Evolutionary conservation across 768 basidiomycete species (phyloP).

Genomic region (Russula brevipes): DNA sequence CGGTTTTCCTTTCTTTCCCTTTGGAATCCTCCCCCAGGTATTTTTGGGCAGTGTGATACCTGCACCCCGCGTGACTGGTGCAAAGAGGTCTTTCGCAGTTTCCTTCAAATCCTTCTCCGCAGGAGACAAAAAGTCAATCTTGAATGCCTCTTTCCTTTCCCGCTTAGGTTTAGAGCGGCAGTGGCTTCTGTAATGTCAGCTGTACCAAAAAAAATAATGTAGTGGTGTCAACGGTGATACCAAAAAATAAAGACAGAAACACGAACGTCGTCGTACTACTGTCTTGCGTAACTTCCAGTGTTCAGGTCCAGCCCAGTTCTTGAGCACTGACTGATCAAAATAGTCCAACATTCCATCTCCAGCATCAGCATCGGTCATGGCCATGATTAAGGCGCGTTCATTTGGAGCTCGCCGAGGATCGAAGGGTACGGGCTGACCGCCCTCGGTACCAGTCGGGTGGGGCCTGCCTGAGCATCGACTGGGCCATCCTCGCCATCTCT

Average conservation of each 20-base stretch:
- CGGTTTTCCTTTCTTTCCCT: conserved; percentile 42
- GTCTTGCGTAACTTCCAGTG: conserved; percentile 93
- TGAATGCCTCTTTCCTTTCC: conserved; percentile 77
- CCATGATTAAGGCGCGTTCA: conserved; percentile 78
- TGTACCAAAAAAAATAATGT: conserved; percentile 24
- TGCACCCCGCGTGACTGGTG: conserved; percentile 63
- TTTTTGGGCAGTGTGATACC: conserved; percentile 56
- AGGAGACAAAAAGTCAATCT: conserved; percentile 70
- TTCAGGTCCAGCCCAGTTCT: conserved; percentile 98
- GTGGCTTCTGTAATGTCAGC: conserved; percentile 49
- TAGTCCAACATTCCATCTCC: conserved; percentile 74
- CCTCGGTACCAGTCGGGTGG: conserved; percentile 43
- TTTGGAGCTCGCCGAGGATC: conserved; percentile 77
- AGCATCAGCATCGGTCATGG: conserved; percentile 66
- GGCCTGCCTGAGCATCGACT: conserved; percentile 36
- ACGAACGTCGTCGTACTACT: conserved; percentile 71
- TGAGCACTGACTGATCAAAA: conserved; percentile 80
- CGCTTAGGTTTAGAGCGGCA: conserved; percentile 47
- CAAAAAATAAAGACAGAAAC: conserved; percentile 2
- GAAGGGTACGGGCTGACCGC: conserved; percentile 65
- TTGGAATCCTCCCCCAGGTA: conserved; percentile 32
- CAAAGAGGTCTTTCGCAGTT: conserved; percentile 68
- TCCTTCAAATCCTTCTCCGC: conserved; percentile 56
- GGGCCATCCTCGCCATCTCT: conserved; percentile 42
- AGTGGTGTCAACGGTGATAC: conserved; percentile 17